Conservation (phyloP, 2,329 filamentous ascomycete species). For the Penicillium sp. region DNA sequence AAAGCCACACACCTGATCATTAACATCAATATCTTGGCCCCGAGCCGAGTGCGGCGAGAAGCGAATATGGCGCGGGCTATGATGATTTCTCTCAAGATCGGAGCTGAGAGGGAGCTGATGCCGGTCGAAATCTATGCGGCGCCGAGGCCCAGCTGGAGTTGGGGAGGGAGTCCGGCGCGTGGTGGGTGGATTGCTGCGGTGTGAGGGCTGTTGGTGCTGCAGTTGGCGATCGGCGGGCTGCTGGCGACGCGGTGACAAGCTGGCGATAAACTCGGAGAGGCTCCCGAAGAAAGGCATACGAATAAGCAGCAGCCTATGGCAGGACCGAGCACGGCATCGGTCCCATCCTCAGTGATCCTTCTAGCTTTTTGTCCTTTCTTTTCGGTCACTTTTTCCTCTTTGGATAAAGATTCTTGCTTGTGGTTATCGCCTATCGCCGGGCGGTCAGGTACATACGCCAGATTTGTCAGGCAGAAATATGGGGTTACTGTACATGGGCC, state of each 20-base stretch:
- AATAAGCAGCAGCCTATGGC: conserved; percentile 4
- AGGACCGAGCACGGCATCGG: conserved; percentile 7
- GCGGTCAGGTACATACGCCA: conserved; percentile 11
- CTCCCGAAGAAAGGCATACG: conserved; percentile 19
- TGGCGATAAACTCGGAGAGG: conserved; percentile 14
- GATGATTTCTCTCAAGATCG: background rate
- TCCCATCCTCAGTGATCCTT: conserved; percentile 8
- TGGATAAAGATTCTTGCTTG: background rate
- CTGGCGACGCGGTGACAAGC: conserved; percentile 21
- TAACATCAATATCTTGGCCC: background rate
- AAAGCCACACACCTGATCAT: conserved; percentile 3
- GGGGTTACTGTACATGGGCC: background rate
- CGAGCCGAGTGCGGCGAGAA: background rate
- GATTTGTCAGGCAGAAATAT: conserved; percentile 7
- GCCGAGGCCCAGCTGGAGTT: background rate
- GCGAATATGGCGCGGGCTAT: background rate
- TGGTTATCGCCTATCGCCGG: conserved; percentile 12
- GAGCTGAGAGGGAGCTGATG: background rate
- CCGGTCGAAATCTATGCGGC: background rate
- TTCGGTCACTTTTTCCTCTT: background rate
- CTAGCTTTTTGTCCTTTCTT: background rate
- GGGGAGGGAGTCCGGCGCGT: conserved; percentile 5
- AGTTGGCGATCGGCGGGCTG: conserved; percentile 15
- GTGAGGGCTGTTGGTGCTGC: background rate
- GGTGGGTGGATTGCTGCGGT: conserved; percentile 2